A percentile compares a stretch with the other conserved stretches of the same genome.
phyloP scores from a whole-genome alignment of 768 basidiomycete species.

The Mycena capillaripes region DNA sequence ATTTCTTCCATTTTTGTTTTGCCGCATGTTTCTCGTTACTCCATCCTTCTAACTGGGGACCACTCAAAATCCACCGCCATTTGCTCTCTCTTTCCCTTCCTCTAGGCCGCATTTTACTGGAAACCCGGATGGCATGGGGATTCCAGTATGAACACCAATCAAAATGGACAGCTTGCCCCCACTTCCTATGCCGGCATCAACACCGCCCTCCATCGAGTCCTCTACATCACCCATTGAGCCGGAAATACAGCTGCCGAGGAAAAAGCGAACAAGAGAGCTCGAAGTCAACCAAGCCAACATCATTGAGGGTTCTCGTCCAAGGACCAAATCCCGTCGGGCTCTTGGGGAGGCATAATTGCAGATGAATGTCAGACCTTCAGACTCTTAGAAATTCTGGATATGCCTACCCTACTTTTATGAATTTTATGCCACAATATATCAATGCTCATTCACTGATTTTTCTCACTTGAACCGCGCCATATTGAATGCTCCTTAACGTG shows the following conservation, averaged over 20 bases:
- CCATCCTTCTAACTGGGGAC: neutral
- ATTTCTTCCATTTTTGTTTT: neutral
- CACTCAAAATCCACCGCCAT: neutral
- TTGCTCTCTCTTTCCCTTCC: neutral
- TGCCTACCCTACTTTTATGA: conserved; percentile 3
- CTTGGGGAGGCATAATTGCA: no score
- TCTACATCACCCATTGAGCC: neutral
- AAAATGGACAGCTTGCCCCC: neutral
- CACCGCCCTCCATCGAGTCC: neutral
- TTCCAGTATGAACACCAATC: neutral
- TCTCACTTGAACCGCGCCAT: no score
- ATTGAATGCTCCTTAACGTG: no score
- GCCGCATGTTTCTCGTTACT: neutral
- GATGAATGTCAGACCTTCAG: no score
- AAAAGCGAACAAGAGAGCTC: neutral
- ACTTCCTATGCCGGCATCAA: no score
- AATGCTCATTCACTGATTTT: no score
- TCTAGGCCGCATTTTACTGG: neutral
- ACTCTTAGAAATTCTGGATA: neutral
- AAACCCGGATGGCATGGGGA: neutral
- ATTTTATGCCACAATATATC: no score
- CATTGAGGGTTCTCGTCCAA: neutral
- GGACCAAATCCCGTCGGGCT: no score
- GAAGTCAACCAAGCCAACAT: neutral
- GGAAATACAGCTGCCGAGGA: neutral